Evolutionary conservation across 2,329 filamentous ascomycete species (phyloP).

Genomic region (Apiospora malaysiana): DNA sequence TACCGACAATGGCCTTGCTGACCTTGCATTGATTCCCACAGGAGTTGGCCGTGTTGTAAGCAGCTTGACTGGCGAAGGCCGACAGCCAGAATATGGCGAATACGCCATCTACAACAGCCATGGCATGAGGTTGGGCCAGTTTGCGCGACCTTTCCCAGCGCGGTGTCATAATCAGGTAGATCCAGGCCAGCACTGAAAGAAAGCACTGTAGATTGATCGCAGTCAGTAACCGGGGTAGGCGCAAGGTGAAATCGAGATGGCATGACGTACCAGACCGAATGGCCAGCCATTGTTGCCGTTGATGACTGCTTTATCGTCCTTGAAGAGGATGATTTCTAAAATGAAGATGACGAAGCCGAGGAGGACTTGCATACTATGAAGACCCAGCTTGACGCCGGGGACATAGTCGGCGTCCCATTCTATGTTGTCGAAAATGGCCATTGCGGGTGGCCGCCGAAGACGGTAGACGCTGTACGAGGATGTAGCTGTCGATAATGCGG

Average conservation of each 20-base stretch:
- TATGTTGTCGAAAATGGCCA: conserved; percentile 23
- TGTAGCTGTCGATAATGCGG: neutral
- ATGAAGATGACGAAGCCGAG: conserved; percentile 62
- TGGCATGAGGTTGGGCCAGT: conserved; percentile 66
- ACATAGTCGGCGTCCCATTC: conserved; percentile 61
- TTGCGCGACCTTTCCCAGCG: conserved; percentile 66
- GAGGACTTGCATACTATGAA: conserved; percentile 62
- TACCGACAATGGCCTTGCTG: conserved; percentile 67
- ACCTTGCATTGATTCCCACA: conserved; percentile 63
- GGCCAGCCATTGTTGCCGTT: conserved; percentile 67
- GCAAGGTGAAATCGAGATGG: neutral
- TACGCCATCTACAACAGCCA: conserved; percentile 63
- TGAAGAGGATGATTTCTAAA: conserved; percentile 66
- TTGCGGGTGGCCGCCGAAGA: conserved; percentile 7
- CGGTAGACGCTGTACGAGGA: neutral
- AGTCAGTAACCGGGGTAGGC: neutral
- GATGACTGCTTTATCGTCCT: conserved; percentile 52
- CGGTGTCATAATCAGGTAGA: conserved; percentile 70
- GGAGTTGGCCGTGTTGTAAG: conserved; percentile 62
- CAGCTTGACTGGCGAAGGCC: conserved; percentile 69
- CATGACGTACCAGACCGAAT: conserved; percentile 63
- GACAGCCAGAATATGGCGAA: conserved; percentile 70
- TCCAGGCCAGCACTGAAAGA: conserved; percentile 66
- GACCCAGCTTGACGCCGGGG: conserved; percentile 60
- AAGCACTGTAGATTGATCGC: conserved; percentile 58